A percentile compares a stretch with the other conserved stretches of the same genome.
Evolutionary conservation across 371 early-diverging fungal species (phyloP).

Genomic region (Chytridium lagenaria): DNA sequence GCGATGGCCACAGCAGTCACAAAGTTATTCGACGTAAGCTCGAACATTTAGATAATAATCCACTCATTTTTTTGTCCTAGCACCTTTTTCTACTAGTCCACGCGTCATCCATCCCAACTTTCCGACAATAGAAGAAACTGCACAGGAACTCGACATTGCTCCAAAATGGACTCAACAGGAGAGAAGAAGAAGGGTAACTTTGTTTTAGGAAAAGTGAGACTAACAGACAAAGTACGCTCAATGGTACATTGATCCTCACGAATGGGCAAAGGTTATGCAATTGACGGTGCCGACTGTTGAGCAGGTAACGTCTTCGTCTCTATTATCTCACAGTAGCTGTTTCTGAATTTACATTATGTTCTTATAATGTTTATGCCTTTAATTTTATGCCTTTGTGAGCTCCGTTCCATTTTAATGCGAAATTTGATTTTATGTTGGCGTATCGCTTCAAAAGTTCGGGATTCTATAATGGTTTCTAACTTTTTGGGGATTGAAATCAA

Average conservation of each 20-base stretch:
- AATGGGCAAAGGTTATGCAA: background rate
- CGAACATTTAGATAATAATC: background rate
- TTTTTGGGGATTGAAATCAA: too few relatives aligned
- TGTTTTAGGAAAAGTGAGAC: background rate
- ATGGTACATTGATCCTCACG: background rate
- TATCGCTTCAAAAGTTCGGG: too few relatives aligned
- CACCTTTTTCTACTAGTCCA: conserved; percentile 10
- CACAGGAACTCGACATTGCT: background rate
- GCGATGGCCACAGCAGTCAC: background rate
- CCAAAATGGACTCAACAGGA: background rate
- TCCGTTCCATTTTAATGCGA: too few relatives aligned
- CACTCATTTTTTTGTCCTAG: background rate
- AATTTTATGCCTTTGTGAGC: too few relatives aligned
- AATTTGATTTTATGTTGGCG: too few relatives aligned
- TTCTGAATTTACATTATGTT: background rate
- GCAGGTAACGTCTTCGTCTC: background rate
- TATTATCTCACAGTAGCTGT: background rate
- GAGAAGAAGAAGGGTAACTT: background rate
- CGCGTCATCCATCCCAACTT: conserved; percentile 13
- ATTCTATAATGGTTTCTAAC: background rate
- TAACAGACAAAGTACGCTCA: background rate
- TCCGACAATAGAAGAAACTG: background rate
- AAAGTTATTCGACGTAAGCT: conserved; percentile 15
- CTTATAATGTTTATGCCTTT: too few relatives aligned
- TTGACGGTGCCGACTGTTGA: conserved; percentile 3